phyloP scores from a whole-genome alignment of 2,329 filamentous ascomycete species.

The Trichophyton mentagrophytes region DNA sequence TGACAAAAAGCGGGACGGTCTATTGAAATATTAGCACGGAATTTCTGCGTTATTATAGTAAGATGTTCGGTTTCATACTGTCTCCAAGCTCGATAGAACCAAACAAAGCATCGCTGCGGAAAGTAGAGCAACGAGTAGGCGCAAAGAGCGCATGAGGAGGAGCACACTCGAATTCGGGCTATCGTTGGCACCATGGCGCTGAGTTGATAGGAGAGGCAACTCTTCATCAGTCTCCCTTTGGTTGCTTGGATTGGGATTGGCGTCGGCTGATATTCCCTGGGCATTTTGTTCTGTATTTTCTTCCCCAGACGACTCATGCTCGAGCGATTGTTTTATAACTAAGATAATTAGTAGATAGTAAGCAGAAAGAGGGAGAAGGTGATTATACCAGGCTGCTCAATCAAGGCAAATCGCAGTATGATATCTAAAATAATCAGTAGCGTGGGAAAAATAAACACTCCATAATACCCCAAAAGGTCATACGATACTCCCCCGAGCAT shows the following conservation, averaged over 20 bases:
- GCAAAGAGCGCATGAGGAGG: too few species aligned
- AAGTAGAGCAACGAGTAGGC: too few species aligned
- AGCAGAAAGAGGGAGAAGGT: too few species aligned
- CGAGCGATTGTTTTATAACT: too few species aligned
- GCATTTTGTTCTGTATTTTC: not conserved
- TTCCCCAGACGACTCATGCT: not conserved
- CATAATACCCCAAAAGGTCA: conserved; percentile 43
- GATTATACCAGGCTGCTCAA: conserved; percentile 31
- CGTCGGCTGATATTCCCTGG: not conserved
- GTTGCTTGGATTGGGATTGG: not conserved
- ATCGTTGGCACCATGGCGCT: too few species aligned
- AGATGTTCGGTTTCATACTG: not conserved
- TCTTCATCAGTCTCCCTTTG: not conserved
- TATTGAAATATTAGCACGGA: not conserved
- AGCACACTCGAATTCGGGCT: too few species aligned
- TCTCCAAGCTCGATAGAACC: not conserved
- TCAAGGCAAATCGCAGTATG: conserved; percentile 44
- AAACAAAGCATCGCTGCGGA: not conserved
- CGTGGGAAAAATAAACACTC: conserved; percentile 47
- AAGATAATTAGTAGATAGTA: too few species aligned
- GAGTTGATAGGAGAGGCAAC: not conserved
- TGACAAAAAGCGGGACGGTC: not conserved
- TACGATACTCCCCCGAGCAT: conserved; percentile 50
- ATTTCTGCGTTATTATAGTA: not conserved
- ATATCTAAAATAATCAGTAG: conserved; percentile 46